These are phyloP conservation scores for Eimeria necatrix DNA, from an alignment of 169 alveolate species.

Conservation along the genomic window DNA sequence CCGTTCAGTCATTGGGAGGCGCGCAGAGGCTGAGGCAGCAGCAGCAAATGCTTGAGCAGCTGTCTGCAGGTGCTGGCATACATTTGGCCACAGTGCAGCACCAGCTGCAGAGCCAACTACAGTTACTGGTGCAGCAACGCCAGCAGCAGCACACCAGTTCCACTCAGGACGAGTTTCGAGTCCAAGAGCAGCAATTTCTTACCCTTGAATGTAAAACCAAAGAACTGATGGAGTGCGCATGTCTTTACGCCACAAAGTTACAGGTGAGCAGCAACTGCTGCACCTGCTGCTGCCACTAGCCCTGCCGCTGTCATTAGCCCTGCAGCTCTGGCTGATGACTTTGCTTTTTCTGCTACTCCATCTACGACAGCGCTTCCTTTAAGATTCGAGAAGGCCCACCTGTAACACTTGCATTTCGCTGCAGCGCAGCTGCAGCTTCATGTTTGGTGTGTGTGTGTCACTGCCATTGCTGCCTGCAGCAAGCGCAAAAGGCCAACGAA, in stretches of 20 bases:
- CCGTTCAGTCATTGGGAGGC: conserved; percentile 69
- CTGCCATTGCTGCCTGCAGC: conserved; percentile 39
- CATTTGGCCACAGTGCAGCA: conserved; percentile 61
- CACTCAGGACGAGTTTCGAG: background rate
- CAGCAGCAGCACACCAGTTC: background rate
- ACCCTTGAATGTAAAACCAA: conserved; percentile 2
- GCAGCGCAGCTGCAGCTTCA: conserved; percentile 28
- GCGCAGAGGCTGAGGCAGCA: conserved; percentile 70
- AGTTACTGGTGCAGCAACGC: conserved; percentile 50
- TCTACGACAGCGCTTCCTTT: too few species aligned
- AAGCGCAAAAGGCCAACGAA: conserved; percentile 53
- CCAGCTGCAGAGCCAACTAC: conserved; percentile 49
- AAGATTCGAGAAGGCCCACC: background rate
- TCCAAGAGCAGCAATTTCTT: background rate
- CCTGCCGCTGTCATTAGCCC: background rate
- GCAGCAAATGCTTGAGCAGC: conserved; percentile 33
- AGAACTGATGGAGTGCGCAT: conserved; percentile 30
- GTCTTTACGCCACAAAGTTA: conserved; percentile 40
- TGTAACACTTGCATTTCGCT: background rate
- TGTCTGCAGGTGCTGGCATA: conserved; percentile 24
- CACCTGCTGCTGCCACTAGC: background rate
- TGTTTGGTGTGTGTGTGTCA: background rate
- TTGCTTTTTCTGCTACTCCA: too few species aligned
- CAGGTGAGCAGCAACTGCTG: conserved; percentile 34
- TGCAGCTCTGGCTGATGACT: too few species aligned